These are phyloP conservation scores for Salix dunnii DNA, from an alignment of 345 rosid species.

Conservation along the genomic window DNA sequence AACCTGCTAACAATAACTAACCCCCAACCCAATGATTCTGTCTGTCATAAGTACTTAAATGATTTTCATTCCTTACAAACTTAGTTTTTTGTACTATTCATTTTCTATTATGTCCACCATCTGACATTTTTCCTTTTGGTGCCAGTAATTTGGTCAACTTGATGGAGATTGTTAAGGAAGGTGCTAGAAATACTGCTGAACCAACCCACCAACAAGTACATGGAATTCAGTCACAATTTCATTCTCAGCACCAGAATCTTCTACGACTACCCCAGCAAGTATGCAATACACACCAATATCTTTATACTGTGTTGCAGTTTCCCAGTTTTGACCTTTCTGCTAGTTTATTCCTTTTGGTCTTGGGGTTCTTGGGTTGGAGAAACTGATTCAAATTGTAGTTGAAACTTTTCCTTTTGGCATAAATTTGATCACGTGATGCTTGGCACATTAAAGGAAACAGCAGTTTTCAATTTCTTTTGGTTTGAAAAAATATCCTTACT, in stretches of 20 bases:
- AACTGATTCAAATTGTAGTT: background rate
- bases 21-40: too few species aligned
- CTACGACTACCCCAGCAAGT: conserved; percentile 74
- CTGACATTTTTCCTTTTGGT: conserved; percentile 18
- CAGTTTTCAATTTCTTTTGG: background rate
- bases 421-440: background rate
- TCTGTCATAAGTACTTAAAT: too few species aligned
- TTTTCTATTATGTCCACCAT: conserved; percentile 4
- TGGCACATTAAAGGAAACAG: background rate
- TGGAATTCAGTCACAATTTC: conserved; percentile 55
- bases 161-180: conserved; percentile 77
- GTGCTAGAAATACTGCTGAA: conserved; percentile 44
- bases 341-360: background rate
- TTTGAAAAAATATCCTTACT: background rate
- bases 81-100: background rate
- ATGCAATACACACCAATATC: conserved; percentile 18
- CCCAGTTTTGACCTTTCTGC: background rate
- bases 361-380: background rate
- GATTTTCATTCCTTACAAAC: too few species aligned
- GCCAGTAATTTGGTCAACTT: conserved; percentile 58
- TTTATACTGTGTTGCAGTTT: background rate
- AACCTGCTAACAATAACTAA: too few species aligned
- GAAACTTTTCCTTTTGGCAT: background rate
- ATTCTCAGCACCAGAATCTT: conserved; percentile 60
- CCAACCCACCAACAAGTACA: conserved; percentile 63